A percentile compares a stretch with the other conserved stretches of the same genome.
Conservation (phyloP, 129 eudicot genomes). For the Flaveria brownii region DNA sequence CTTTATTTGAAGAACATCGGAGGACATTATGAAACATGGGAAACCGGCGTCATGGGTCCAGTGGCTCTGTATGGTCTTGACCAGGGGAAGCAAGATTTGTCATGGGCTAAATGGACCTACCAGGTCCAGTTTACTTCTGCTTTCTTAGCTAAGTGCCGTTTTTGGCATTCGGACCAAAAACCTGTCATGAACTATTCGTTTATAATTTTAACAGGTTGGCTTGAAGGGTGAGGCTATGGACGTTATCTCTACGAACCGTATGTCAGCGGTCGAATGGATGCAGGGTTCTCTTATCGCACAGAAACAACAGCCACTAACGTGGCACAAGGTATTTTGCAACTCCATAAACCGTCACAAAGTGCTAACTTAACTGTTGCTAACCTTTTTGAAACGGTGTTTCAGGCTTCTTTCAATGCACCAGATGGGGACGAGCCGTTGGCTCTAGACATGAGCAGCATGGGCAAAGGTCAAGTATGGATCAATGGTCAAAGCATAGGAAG, state of each 20-base stretch:
- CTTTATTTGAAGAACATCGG: constrained; percentile 57
- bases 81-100: constrained; percentile 59
- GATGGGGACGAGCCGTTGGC: constrained; percentile 71
- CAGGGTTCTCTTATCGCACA: constrained; percentile 55
- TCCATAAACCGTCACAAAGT: neutral
- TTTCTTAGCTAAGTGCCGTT: neutral
- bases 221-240: constrained; percentile 59
- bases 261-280: constrained; percentile 59
- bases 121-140: constrained; percentile 33
- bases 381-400: constrained; percentile 14
- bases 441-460: constrained; percentile 91
- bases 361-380: neutral
- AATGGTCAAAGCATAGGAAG: constrained; percentile 92
- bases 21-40: constrained; percentile 68
- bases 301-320: constrained; percentile 66
- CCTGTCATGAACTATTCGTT: neutral
- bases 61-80: constrained; percentile 65
- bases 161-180: neutral
- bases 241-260: constrained; percentile 40
- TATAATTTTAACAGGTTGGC: constrained; percentile 45
- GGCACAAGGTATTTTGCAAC: constrained; percentile 58
- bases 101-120: constrained; percentile 72
- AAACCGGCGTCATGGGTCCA: constrained; percentile 65
- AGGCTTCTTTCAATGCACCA: constrained; percentile 68
- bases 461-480: constrained; percentile 97